These are phyloP conservation scores for Maudiozyma humilis DNA, from an alignment of 1,139 yeast genomes.

Conservation along the genomic window DNA sequence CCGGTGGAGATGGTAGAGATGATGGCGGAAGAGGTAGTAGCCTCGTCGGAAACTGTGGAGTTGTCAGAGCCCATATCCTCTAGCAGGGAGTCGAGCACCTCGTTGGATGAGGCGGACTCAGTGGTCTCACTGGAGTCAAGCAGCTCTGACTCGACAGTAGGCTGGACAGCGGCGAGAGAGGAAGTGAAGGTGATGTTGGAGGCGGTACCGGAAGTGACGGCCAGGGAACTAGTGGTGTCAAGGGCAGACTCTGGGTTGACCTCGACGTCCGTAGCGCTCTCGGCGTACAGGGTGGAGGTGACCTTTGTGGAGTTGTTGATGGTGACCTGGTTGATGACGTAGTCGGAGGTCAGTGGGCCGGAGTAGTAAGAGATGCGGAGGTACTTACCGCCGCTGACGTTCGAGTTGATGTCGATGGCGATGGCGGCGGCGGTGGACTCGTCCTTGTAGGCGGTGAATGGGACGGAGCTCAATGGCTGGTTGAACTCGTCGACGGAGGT, in stretches of 20 bases:
- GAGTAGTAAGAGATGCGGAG: slow-evolving; percentile 23
- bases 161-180: not conserved
- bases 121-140: not conserved
- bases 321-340: slow-evolving; percentile 7
- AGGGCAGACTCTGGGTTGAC: not conserved
- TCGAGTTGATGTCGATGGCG: slow-evolving; percentile 15
- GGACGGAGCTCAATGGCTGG: slow-evolving; percentile 17
- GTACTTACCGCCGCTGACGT: slow-evolving; percentile 25
- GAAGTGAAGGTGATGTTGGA: not conserved
- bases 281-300: not conserved
- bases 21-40: slow-evolving; percentile 4
- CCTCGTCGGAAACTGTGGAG: not conserved
- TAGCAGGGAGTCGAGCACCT: not conserved
- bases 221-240: too few species aligned
- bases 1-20: slow-evolving; percentile 8
- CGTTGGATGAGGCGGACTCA: not conserved
- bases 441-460: slow-evolving; percentile 22
- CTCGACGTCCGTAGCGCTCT: not conserved
- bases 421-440: slow-evolving; percentile 13
- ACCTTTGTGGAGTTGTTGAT: not conserved
- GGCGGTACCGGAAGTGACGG: not conserved
- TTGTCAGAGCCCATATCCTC: not conserved
- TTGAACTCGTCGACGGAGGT: slow-evolving; percentile 21
- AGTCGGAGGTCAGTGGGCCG: slow-evolving; percentile 9
- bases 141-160: too few species aligned